phyloP scores from a whole-genome alignment of 257 asterid genomes.

The Solanum infundibuliforme region DNA sequence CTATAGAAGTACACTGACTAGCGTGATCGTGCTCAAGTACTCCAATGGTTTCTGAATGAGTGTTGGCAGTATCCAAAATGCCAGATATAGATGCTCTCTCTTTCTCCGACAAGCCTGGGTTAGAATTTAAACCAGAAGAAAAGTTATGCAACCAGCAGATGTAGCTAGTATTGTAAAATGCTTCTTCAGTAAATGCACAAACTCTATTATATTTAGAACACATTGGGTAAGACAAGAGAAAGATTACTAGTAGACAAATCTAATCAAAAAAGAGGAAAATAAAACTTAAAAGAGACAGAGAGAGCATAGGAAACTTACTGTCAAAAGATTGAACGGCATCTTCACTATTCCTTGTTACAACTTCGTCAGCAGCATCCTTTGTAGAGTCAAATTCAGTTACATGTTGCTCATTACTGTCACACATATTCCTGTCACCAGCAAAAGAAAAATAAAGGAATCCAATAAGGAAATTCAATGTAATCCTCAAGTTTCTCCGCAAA shows the following conservation, averaged over 20 bases:
- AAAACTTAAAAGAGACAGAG: not conserved
- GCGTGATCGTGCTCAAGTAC: slow-evolving; percentile 44
- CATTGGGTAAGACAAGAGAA: not conserved
- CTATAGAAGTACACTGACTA: slow-evolving; percentile 37
- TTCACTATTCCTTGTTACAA: slow-evolving; percentile 31
- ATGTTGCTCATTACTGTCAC: slow-evolving; percentile 48
- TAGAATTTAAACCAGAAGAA: not conserved
- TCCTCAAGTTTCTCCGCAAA: not conserved
- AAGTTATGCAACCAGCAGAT: not conserved
- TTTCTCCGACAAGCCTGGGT: slow-evolving; percentile 50
- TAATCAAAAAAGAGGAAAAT: no score
- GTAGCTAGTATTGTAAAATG: not conserved
- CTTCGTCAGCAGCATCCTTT: slow-evolving; percentile 52
- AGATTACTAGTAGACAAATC: not conserved
- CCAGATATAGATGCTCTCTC: slow-evolving; percentile 40
- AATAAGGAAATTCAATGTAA: not conserved
- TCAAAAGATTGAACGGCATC: slow-evolving; percentile 32
- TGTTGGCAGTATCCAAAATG: slow-evolving; percentile 32
- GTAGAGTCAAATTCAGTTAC: slow-evolving; percentile 47
- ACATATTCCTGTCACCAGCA: slow-evolving; percentile 36
- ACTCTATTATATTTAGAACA: not conserved
- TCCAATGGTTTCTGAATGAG: slow-evolving; percentile 45
- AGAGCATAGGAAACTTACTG: slow-evolving; percentile 23
- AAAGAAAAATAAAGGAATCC: not conserved
- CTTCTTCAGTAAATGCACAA: not conserved